Percentiles rank a stretch among this genome's conserved stretches.
phyloP scores from a whole-genome alignment of 768 basidiomycete species.

The Psilocybe azurescens region DNA sequence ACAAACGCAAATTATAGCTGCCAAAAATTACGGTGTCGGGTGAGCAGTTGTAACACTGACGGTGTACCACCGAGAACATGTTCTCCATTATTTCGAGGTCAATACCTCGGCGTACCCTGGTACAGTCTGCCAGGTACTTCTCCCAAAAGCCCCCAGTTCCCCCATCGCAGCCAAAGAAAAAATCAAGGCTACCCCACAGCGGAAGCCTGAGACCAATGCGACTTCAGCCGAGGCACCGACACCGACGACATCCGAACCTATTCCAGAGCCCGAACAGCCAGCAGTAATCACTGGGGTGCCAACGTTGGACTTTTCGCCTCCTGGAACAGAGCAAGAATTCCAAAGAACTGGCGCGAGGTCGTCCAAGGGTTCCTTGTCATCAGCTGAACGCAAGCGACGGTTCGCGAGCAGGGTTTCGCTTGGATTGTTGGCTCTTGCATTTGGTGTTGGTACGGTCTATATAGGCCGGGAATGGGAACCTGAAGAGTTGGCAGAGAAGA shows the following conservation, averaged over 20 bases:
- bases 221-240: conserved; percentile 21
- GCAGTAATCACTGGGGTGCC: conserved; percentile 36
- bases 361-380: conserved; percentile 78
- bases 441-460: conserved; percentile 58
- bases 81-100: conserved; percentile 39
- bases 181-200: conserved; percentile 25
- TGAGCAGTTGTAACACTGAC: too few relatives aligned
- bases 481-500: conserved; percentile 69
- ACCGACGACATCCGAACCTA: not conserved
- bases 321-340: conserved; percentile 44
- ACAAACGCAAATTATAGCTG: not conserved
- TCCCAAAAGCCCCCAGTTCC: conserved; percentile 31
- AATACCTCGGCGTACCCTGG: conserved; percentile 36
- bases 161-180: conserved; percentile 20
- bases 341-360: conserved; percentile 79
- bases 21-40: not conserved
- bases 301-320: conserved; percentile 71
- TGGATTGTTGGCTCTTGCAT: conserved; percentile 59
- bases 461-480: conserved; percentile 83
- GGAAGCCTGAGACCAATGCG: conserved; percentile 26
- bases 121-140: conserved; percentile 39
- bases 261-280: conserved; percentile 3
- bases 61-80: conserved; percentile 22
- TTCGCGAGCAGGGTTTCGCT: conserved; percentile 60
- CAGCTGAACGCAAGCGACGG: conserved; percentile 74